Percentiles rank a stretch among this genome's conserved stretches.
These are phyloP conservation scores for Dryas alaskensis DNA, from an alignment of 306 rosid species.

Conservation along the genomic window DNA sequence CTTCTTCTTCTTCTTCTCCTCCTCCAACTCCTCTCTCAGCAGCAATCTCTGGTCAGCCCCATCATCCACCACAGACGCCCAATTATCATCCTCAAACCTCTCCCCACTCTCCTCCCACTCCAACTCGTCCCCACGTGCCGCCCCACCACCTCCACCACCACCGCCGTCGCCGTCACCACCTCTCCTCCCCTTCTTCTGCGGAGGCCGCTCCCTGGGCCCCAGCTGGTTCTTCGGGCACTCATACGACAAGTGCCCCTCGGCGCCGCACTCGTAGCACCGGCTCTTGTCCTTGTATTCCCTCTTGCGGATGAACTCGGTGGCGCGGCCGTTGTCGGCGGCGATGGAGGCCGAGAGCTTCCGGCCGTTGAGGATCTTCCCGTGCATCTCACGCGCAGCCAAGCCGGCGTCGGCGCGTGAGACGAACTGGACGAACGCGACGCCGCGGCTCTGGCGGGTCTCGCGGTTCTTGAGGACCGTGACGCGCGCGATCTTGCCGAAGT, in stretches of 20 bases:
- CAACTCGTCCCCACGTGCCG: conserved; percentile 27
- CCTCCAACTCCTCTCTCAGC: conserved; percentile 29
- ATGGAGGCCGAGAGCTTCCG: conserved; percentile 67
- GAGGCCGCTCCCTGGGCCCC: conserved; percentile 67
- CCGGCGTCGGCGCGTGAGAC: conserved; percentile 70
- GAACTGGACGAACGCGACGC: conserved; percentile 83
- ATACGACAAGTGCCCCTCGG: conserved; percentile 66
- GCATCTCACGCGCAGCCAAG: conserved; percentile 46
- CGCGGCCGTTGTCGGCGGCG: conserved; percentile 88
- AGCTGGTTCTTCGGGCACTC: conserved; percentile 76
- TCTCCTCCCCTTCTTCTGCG: conserved; percentile 37
- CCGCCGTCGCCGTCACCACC: conserved; percentile 12
- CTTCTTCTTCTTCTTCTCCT: conserved; percentile 41
- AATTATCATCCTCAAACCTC: conserved; percentile 69
- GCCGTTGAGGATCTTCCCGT: conserved; percentile 67
- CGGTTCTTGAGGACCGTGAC: conserved; percentile 89
- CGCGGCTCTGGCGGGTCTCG: conserved; percentile 71
- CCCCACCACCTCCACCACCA: conserved; percentile 13
- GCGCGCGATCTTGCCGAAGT: conserved; percentile 78
- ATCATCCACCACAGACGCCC: conserved; percentile 83
- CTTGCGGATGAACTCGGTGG: conserved; percentile 68
- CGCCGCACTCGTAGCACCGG: conserved; percentile 86
- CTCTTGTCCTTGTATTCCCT: conserved; percentile 68
- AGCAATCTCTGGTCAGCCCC: conserved; percentile 45
- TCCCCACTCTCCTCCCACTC: conserved; percentile 37